Percentiles rank a stretch among this genome's conserved stretches.
These are phyloP conservation scores for Lentinus brumalis DNA, from an alignment of 768 basidiomycete species.

Conservation along the genomic window DNA sequence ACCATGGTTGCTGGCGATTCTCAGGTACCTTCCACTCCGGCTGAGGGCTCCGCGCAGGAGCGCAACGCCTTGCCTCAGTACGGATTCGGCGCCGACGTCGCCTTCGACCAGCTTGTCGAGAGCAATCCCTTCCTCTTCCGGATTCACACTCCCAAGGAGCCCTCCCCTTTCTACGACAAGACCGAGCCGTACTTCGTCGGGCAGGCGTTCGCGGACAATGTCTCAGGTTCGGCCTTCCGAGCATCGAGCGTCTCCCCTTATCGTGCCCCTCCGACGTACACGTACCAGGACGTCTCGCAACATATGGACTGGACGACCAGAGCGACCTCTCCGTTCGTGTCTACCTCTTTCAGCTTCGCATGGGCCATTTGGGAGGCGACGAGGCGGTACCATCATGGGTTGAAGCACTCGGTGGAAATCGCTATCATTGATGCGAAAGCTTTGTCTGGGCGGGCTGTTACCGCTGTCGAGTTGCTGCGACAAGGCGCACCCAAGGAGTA, in stretches of 20 bases:
- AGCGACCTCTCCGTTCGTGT: conserved; percentile 66
- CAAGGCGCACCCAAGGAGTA: conserved; percentile 57
- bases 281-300: conserved; percentile 63
- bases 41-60: conserved; percentile 19
- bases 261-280: conserved; percentile 32
- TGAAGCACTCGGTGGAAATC: conserved; percentile 78
- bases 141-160: conserved; percentile 73
- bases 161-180: conserved; percentile 51
- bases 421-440: conserved; percentile 74
- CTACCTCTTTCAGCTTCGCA: conserved; percentile 77
- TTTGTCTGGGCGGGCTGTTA: conserved; percentile 57
- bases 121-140: conserved; percentile 79
- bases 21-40: conserved; percentile 6
- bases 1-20: conserved; percentile 16
- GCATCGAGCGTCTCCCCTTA: conserved; percentile 27
- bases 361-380: conserved; percentile 86
- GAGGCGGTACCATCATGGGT: conserved; percentile 66
- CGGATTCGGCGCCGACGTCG: conserved; percentile 65
- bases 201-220: conserved; percentile 55
- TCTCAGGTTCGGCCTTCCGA: conserved; percentile 24
- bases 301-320: conserved; percentile 84
- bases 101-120: conserved; percentile 61
- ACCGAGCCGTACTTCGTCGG: conserved; percentile 70
- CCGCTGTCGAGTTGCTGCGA: conserved; percentile 64
- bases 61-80: conserved; percentile 60